A percentile compares a stretch with the other conserved stretches of the same genome.
Evolutionary conservation across 2,329 filamentous ascomycete genomes (phyloP).

Genomic region (Lasiodiplodia sp.): DNA sequence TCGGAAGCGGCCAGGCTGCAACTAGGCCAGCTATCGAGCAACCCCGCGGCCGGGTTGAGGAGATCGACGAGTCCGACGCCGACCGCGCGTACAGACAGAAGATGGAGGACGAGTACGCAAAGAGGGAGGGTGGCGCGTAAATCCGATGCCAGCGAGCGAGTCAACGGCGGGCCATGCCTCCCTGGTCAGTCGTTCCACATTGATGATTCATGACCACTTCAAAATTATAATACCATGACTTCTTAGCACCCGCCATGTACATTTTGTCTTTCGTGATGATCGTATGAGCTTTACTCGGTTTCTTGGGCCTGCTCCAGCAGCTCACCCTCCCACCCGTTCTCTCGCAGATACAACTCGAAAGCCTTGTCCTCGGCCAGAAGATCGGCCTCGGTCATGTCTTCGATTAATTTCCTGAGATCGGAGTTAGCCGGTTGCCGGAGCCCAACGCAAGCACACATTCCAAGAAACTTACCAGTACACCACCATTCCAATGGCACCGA

Average conservation of each 20-base stretch:
- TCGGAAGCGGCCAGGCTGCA: conserved; percentile 29
- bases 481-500: conserved; percentile 49
- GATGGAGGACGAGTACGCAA: conserved; percentile 38
- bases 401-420: conserved; percentile 8
- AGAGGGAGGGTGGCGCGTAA: conserved; percentile 43
- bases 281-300: neutral
- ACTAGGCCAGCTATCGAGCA: neutral
- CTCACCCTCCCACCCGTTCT: conserved; percentile 6
- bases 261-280: neutral
- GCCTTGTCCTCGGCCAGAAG: conserved; percentile 12
- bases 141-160: neutral
- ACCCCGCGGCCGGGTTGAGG: conserved; percentile 7
- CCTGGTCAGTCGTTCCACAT: neutral
- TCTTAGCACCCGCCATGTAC: neutral
- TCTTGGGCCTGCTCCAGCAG: neutral
- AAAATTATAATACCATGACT: neutral
- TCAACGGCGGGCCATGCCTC: neutral
- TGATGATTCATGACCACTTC: neutral
- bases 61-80: conserved; percentile 23
- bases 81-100: conserved; percentile 1
- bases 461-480: conserved; percentile 10
- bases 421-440: neutral
- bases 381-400: conserved; percentile 19
- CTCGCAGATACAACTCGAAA: conserved; percentile 12
- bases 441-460: neutral